Conservation (phyloP, 2,329 filamentous ascomycete species). For the Alternaria arbusti region DNA sequence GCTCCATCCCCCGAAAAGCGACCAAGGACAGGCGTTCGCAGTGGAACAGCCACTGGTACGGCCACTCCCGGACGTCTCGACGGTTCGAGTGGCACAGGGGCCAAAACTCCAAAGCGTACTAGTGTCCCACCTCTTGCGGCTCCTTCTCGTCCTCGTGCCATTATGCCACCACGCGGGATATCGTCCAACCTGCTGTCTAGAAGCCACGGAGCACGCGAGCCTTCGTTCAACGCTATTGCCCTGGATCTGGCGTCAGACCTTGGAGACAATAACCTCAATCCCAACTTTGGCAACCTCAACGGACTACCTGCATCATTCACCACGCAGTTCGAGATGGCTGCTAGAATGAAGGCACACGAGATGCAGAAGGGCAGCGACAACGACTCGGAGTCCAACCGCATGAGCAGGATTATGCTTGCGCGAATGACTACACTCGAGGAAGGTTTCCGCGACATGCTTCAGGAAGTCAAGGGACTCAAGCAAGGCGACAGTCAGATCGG, state of each 20-base stretch:
- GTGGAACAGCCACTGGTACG: constrained; percentile 40
- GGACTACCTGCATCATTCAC: constrained; percentile 77
- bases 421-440: constrained; percentile 94
- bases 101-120: constrained; percentile 54
- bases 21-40: constrained; percentile 38
- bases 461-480: constrained; percentile 74
- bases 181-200: constrained; percentile 61
- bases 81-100: constrained; percentile 28
- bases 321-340: constrained; percentile 63
- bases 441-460: constrained; percentile 84
- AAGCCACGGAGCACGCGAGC: constrained; percentile 55
- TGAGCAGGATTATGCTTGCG: constrained; percentile 79
- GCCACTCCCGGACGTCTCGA: constrained; percentile 40
- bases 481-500: constrained; percentile 39
- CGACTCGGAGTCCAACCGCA: constrained; percentile 44
- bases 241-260: constrained; percentile 77
- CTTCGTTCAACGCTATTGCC: constrained; percentile 67
- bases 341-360: constrained; percentile 31
- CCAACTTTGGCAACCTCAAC: constrained; percentile 66
- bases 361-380: constrained; percentile 31
- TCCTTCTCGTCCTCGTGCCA: constrained; percentile 39
- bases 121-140: constrained; percentile 28
- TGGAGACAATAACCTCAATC: constrained; percentile 65
- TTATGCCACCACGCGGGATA: constrained; percentile 57
- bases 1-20: constrained; percentile 39